phyloP scores from a whole-genome alignment of 768 basidiomycete species.

The Mycena sanguinolenta region DNA sequence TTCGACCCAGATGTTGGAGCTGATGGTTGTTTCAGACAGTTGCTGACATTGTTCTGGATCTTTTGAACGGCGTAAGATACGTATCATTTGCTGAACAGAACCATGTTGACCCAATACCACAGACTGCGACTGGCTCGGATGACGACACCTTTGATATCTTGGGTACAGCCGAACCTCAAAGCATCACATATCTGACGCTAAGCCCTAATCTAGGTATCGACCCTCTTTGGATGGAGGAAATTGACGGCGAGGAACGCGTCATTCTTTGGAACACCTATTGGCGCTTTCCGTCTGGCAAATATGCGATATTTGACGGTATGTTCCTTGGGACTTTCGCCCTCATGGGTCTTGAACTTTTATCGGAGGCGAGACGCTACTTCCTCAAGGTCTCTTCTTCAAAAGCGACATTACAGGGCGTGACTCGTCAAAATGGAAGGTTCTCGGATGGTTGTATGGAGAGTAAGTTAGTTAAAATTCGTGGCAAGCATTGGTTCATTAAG shows the following conservation, averaged over 20 bases:
- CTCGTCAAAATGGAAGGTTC: constrained; percentile 35
- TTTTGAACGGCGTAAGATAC: constrained; percentile 36
- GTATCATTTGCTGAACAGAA: neutral
- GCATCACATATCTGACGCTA: neutral
- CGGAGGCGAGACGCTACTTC: constrained; percentile 38
- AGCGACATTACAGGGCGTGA: constrained; percentile 41
- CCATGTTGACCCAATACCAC: neutral
- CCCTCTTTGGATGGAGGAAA: constrained; percentile 38
- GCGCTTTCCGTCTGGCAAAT: constrained; percentile 34
- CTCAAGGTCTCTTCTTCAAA: constrained; percentile 43
- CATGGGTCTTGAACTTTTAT: neutral
- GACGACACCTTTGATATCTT: constrained; percentile 41
- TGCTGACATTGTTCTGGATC: constrained; percentile 41
- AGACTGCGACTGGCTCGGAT: constrained; percentile 39
- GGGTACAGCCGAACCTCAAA: constrained; percentile 16
- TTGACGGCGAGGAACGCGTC: constrained; percentile 31
- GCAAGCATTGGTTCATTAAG: neutral
- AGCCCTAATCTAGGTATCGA: constrained; percentile 30
- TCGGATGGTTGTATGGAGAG: constrained; percentile 41
- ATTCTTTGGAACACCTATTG: constrained; percentile 40
- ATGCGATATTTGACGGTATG: constrained; percentile 33
- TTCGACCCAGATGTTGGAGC: neutral
- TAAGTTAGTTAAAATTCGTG: constrained; percentile 4
- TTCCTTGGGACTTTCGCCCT: neutral
- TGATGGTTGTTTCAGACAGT: constrained; percentile 29